phyloP scores from a whole-genome alignment of 2,329 filamentous ascomycete species.

The Tricladium varicosporioides region DNA sequence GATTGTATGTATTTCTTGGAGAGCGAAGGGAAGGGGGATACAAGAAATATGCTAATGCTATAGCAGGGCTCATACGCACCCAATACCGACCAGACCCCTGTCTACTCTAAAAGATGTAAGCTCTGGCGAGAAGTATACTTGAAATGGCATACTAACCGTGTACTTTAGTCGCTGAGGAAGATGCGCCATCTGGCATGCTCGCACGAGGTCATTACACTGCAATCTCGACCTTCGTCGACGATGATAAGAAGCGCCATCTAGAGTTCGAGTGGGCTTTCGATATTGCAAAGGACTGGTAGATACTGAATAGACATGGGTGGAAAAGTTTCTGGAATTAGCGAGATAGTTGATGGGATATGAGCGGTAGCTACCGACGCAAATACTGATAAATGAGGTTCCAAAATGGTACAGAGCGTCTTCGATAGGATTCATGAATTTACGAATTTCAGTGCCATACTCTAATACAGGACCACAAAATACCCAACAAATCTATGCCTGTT shows the following conservation, averaged over 20 bases:
- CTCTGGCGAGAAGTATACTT: constrained; percentile 29
- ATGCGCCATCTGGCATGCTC: constrained; percentile 88
- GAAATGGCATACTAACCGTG: neutral
- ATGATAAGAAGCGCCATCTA: constrained; percentile 87
- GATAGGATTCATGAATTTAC: constrained; percentile 2
- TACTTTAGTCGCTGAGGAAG: constrained; percentile 76
- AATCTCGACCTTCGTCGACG: constrained; percentile 86
- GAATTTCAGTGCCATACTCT: neutral
- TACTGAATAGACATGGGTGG: neutral
- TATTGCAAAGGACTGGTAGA: constrained; percentile 92
- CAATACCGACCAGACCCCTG: constrained; percentile 81
- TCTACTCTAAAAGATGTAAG: constrained; percentile 92
- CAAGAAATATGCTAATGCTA: too few species aligned
- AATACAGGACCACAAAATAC: neutral
- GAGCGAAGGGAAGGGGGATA: neutral
- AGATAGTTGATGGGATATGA: neutral
- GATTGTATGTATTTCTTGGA: constrained; percentile 78
- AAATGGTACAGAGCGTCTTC: neutral
- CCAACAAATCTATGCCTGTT: neutral
- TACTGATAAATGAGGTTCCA: neutral
- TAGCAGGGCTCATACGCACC: constrained; percentile 84
- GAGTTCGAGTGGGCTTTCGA: constrained; percentile 96
- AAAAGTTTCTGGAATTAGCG: neutral
- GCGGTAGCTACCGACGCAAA: neutral
- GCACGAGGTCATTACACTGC: constrained; percentile 89